phyloP scores from a whole-genome alignment of 2,329 filamentous ascomycete genomes.

The Alternaria ethzedia region DNA sequence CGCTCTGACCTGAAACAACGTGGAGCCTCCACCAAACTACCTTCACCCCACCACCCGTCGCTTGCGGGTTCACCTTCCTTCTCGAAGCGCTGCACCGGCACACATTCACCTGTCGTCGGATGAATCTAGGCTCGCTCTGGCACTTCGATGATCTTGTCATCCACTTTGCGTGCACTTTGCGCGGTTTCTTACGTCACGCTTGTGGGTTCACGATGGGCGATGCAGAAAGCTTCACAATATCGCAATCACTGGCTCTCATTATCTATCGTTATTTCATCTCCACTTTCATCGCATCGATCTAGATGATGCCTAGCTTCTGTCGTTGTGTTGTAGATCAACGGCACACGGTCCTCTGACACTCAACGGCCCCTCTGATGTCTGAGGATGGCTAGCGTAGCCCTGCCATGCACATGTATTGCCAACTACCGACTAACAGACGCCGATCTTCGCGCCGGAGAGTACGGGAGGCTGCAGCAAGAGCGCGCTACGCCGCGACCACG shows the following conservation, averaged over 20 bases:
- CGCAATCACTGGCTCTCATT: constrained; percentile 30
- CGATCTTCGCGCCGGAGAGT: constrained; percentile 14
- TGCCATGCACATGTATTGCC: constrained; percentile 6
- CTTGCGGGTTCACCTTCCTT: constrained; percentile 18
- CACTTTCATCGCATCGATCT: constrained; percentile 21
- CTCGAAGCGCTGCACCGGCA: constrained; percentile 38
- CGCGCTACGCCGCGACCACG: constrained; percentile 34
- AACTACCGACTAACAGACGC: constrained; percentile 14
- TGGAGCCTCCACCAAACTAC: constrained; percentile 24
- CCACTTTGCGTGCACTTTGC: constrained; percentile 13
- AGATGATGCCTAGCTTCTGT: constrained; percentile 31
- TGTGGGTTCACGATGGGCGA: constrained; percentile 13
- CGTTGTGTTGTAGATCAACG: constrained; percentile 32
- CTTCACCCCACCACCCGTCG: constrained; percentile 23
- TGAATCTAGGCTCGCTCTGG: constrained; percentile 26
- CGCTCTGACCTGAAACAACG: constrained; percentile 29
- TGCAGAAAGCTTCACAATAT: constrained; percentile 16
- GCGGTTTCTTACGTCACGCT: constrained; percentile 5
- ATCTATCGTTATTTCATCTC: background rate
- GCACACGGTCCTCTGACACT: constrained; percentile 26
- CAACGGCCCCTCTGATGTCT: constrained; percentile 18
- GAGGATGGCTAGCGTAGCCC: constrained; percentile 20
- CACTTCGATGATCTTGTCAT: constrained; percentile 24
- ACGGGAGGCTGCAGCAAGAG: constrained; percentile 27
- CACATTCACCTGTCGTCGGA: constrained; percentile 42